These are phyloP conservation scores for Lycium barbarum DNA, from an alignment of 257 asterid species.

Conservation along the genomic window DNA sequence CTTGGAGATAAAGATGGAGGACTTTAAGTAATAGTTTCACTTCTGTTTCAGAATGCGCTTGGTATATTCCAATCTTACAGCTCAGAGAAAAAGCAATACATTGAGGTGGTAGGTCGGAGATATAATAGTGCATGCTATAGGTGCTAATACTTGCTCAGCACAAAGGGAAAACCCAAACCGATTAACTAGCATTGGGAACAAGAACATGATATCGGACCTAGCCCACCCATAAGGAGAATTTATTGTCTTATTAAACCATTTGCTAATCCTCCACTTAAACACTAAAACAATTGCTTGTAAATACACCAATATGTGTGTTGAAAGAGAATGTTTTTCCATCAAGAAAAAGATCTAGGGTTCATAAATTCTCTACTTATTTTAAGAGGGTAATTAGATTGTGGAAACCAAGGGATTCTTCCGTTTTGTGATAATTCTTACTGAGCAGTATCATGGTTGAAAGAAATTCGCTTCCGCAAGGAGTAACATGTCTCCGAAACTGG, in stretches of 20 bases:
- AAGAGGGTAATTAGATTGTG: neutral
- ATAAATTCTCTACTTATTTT: neutral
- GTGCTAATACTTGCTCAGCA: neutral
- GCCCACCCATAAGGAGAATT: neutral
- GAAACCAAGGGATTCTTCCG: neutral
- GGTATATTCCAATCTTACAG: neutral
- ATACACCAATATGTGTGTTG: neutral
- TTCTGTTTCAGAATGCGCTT: neutral
- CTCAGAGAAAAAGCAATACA: neutral
- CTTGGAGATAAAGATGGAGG: conserved; percentile 6
- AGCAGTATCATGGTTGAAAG: neutral
- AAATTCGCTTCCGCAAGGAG: neutral
- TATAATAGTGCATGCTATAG: neutral
- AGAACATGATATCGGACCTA: neutral
- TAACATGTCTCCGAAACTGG: neutral
- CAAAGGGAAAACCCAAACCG: neutral
- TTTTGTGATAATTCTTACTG: neutral
- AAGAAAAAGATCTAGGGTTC: neutral
- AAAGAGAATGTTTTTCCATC: neutral
- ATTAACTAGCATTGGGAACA: neutral
- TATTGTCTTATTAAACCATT: neutral
- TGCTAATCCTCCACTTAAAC: neutral
- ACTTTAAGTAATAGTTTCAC: neutral
- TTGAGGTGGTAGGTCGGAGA: neutral
- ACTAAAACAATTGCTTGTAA: neutral